Percentiles rank a stretch among this genome's conserved stretches.
phyloP scores from a whole-genome alignment of 148 eudicot genomes.

The Vaccinium darrowii region DNA sequence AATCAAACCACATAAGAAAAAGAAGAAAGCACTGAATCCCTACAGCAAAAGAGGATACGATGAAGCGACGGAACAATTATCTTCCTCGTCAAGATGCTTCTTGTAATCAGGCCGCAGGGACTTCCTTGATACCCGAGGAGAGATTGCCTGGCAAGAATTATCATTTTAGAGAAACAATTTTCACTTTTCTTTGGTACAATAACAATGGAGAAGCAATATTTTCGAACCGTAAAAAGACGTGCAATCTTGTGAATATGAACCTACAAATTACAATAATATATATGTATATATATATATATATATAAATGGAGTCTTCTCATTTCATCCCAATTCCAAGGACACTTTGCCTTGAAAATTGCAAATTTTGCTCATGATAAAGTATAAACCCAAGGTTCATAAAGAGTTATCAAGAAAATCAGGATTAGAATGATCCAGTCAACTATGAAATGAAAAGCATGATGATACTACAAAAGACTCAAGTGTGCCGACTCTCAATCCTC shows the following conservation, averaged over 20 bases:
- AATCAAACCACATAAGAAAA: neutral
- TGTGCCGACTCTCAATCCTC: neutral
- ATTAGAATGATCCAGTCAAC: neutral
- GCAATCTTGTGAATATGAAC: neutral
- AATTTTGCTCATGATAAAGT: neutral
- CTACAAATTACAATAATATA: neutral
- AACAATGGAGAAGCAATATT: neutral
- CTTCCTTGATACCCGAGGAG: constrained; percentile 49
- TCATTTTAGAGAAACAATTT: constrained; percentile 9
- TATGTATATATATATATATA: no score
- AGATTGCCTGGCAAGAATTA: constrained; percentile 42
- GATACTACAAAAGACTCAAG: neutral
- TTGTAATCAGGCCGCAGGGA: constrained; percentile 20
- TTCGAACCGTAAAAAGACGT: neutral
- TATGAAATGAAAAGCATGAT: neutral
- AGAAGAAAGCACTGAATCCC: neutral
- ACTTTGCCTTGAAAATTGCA: neutral
- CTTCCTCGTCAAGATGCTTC: constrained; percentile 63
- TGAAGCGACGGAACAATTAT: constrained; percentile 80
- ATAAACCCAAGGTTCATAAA: neutral
- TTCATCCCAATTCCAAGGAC: neutral
- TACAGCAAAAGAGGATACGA: constrained; percentile 67
- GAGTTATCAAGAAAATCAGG: neutral
- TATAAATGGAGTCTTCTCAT: neutral
- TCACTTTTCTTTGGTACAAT: neutral